Evolutionary conservation across 192 early-diverging fungal species (phyloP).

Genomic region (Cetraspora pellucida): DNA sequence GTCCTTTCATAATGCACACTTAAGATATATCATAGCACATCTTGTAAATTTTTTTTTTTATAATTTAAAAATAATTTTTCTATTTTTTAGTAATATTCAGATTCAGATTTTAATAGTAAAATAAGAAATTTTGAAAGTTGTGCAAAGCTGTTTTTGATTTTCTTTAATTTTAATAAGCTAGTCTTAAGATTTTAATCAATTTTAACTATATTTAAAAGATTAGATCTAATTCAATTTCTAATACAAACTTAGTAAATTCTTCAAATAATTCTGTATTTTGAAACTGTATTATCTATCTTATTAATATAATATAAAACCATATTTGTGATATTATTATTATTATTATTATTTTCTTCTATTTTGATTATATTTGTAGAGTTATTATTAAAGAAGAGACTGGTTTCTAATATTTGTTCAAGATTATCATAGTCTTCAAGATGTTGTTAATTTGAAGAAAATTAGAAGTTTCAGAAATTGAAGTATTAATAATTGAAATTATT

Average conservation of each 20-base stretch:
- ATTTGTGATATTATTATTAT: no score
- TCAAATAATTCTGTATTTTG: background rate
- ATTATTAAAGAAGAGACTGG: no score
- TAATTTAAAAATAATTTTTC: background rate
- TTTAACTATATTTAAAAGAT: background rate
- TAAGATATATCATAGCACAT: background rate
- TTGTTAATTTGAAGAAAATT: no score
- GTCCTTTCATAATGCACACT: background rate
- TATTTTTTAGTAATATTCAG: constrained; percentile 14
- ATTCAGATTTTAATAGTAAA: constrained; percentile 12
- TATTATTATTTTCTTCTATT: no score
- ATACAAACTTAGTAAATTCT: background rate
- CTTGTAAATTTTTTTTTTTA: background rate
- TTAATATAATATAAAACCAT: no score
- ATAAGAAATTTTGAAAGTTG: background rate
- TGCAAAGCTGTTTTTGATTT: constrained; percentile 9
- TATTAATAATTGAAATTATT: no score
- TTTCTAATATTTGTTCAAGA: no score
- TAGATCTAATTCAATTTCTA: background rate
- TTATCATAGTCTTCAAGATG: no score
- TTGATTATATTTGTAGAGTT: no score
- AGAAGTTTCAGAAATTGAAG: no score
- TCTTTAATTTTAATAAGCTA: background rate
- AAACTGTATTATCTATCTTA: background rate
- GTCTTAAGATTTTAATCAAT: background rate